Percentiles rank a stretch among this genome's conserved stretches.
Evolutionary conservation across 805 yeast genomes (phyloP).

Genomic region (Sugiyamaella smithiae): DNA sequence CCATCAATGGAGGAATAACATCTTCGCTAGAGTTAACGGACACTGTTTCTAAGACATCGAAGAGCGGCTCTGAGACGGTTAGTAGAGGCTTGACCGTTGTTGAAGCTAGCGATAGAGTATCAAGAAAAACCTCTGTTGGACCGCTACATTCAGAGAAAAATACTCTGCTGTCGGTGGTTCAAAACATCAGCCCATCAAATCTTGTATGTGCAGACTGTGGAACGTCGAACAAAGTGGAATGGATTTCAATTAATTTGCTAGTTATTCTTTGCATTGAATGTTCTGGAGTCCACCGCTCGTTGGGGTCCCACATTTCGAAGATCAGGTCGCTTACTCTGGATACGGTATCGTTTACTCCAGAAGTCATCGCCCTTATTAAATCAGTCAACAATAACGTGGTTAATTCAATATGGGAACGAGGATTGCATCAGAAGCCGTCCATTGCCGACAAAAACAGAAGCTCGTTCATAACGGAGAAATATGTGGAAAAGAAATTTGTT

Average conservation of each 20-base stretch:
- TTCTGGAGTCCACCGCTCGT: conserved; percentile 80
- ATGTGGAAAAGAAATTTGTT: conserved; percentile 51
- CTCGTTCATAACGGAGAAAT: conserved; percentile 64
- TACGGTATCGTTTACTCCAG: conserved; percentile 53
- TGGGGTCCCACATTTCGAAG: conserved; percentile 80
- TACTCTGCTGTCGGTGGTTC: conserved; percentile 19
- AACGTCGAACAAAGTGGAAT: conserved; percentile 60
- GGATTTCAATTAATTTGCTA: conserved; percentile 78
- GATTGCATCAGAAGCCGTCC: conserved; percentile 24
- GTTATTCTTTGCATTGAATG: conserved; percentile 79
- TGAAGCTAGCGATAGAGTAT: not conserved
- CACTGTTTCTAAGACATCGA: not conserved
- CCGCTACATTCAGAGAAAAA: not conserved
- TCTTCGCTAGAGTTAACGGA: conserved; percentile 40
- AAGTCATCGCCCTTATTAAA: conserved; percentile 54
- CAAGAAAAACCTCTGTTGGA: not conserved
- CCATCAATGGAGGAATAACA: conserved; percentile 53
- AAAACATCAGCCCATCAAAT: conserved; percentile 48
- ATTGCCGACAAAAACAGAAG: conserved; percentile 49
- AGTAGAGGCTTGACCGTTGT: not conserved
- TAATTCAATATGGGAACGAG: conserved; percentile 61
- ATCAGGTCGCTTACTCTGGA: conserved; percentile 78
- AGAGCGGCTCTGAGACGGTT: not conserved
- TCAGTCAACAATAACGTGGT: conserved; percentile 53
- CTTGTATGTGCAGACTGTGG: conserved; percentile 78